These are phyloP conservation scores for Amyloporia xantha DNA, from an alignment of 768 basidiomycete genomes.

Conservation along the genomic window DNA sequence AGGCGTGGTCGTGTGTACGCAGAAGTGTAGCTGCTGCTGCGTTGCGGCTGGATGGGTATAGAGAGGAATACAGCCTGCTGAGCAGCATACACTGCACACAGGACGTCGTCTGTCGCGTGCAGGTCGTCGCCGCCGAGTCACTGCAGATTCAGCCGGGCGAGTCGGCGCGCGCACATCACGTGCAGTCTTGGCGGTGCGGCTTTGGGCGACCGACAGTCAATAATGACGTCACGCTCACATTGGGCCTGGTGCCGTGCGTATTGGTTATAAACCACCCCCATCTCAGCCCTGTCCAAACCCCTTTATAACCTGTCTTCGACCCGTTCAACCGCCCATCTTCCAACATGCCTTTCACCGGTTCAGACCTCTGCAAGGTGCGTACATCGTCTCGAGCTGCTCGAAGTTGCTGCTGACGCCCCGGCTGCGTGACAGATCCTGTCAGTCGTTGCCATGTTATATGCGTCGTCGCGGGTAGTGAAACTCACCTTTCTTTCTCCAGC, in stretches of 20 bases:
- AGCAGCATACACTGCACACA: no score
- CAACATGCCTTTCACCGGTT: conserved; percentile 62
- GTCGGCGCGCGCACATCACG: no score
- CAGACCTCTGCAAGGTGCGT: conserved; percentile 75
- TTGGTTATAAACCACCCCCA: conserved; percentile 6
- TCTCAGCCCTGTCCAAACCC: background rate
- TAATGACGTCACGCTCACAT: background rate
- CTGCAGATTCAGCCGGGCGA: no score
- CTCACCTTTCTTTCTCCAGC: conserved; percentile 24
- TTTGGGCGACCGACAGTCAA: background rate
- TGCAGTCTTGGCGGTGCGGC: background rate
- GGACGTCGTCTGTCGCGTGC: no score
- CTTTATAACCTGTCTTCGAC: conserved; percentile 7
- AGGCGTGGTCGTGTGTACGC: no score
- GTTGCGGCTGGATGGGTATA: no score
- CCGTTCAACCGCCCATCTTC: conserved; percentile 9
- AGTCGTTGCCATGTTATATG: conserved; percentile 9
- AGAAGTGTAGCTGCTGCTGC: no score
- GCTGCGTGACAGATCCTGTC: conserved; percentile 37
- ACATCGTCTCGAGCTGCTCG: no score
- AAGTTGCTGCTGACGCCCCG: background rate
- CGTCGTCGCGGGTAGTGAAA: background rate
- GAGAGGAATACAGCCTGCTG: no score
- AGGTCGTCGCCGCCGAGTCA: no score
- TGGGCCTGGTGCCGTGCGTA: no score